phyloP scores from a whole-genome alignment of 495 filamentous ascomycete species.

The Daldinia vernicosa region DNA sequence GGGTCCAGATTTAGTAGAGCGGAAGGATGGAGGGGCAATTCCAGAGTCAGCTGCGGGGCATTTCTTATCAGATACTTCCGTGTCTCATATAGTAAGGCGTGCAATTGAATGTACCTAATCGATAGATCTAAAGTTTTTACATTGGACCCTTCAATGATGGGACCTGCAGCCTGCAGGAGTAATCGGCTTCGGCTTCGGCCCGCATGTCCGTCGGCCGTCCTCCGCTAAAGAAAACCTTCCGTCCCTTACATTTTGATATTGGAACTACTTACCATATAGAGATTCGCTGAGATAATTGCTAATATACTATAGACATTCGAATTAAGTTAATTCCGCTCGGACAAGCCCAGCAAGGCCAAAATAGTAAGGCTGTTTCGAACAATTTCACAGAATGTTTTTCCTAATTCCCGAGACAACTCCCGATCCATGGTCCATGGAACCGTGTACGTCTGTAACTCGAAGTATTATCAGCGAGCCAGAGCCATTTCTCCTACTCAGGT shows the following conservation, averaged over 20 bases:
- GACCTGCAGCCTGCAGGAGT: not conserved
- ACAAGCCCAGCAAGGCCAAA: not conserved
- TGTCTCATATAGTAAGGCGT: not conserved
- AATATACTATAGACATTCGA: not conserved
- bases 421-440: not conserved
- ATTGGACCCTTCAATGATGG: not conserved
- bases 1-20: not conserved
- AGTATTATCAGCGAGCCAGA: not conserved
- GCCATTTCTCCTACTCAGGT: not conserved
- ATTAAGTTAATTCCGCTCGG: not conserved
- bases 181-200: not conserved
- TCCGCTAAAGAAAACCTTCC: not conserved
- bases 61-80: not conserved
- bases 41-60: not conserved
- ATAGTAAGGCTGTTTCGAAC: conserved; percentile 2
- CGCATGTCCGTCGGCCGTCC: not conserved
- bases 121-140: not conserved
- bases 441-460: not conserved
- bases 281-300: too few relatives aligned
- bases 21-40: not conserved
- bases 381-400: conserved; percentile 11
- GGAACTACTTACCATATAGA: too few relatives aligned
- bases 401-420: conserved; percentile 26
- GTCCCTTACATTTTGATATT: too few relatives aligned
- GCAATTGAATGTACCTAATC: not conserved